Evolutionary conservation across 2,329 filamentous ascomycete species (phyloP).

Genomic region (Diaporthe citri): DNA sequence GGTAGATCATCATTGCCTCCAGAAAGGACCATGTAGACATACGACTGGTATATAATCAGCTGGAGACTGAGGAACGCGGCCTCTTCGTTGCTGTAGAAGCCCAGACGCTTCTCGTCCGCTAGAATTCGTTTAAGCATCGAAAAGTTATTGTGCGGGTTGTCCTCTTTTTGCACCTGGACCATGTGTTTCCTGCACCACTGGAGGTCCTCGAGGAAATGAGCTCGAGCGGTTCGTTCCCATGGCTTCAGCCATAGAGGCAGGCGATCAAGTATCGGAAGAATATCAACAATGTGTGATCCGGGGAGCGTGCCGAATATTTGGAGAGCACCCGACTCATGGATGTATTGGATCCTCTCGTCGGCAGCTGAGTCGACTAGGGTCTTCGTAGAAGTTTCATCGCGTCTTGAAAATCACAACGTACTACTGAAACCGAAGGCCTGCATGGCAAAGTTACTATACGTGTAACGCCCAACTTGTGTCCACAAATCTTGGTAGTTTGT

Average conservation of each 20-base stretch:
- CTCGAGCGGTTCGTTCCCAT: slow-evolving; percentile 1
- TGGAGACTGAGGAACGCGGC: slow-evolving; percentile 11
- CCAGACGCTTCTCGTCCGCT: slow-evolving; percentile 3
- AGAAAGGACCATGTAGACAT: slow-evolving; percentile 49
- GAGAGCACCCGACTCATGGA: slow-evolving; percentile 8
- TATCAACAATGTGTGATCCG: slow-evolving; percentile 11
- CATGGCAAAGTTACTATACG: slow-evolving; percentile 18
- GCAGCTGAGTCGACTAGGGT: slow-evolving; percentile 1
- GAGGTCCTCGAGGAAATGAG: not conserved
- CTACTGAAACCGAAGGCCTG: slow-evolving; percentile 14
- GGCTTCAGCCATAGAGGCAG: slow-evolving; percentile 1
- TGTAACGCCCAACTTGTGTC: slow-evolving; percentile 15
- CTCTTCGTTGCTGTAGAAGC: slow-evolving; percentile 1
- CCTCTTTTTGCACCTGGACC: slow-evolving; percentile 14
- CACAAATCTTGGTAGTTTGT: slow-evolving; percentile 18
- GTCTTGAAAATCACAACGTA: not conserved
- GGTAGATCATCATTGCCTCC: slow-evolving; percentile 59
- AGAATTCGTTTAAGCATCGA: slow-evolving; percentile 15
- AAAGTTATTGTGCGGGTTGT: slow-evolving; percentile 10
- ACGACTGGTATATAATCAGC: slow-evolving; percentile 2
- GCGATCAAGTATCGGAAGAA: not conserved
- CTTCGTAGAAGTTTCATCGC: not conserved
- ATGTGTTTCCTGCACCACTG: slow-evolving; percentile 14
- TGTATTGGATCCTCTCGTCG: slow-evolving; percentile 2
- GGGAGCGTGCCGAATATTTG: slow-evolving; percentile 16